Evolutionary conservation across 192 early-diverging fungal species (phyloP), one percentile per base, ranked within the genome.

Genomic region (Umbelopsis sp.): DNA sequence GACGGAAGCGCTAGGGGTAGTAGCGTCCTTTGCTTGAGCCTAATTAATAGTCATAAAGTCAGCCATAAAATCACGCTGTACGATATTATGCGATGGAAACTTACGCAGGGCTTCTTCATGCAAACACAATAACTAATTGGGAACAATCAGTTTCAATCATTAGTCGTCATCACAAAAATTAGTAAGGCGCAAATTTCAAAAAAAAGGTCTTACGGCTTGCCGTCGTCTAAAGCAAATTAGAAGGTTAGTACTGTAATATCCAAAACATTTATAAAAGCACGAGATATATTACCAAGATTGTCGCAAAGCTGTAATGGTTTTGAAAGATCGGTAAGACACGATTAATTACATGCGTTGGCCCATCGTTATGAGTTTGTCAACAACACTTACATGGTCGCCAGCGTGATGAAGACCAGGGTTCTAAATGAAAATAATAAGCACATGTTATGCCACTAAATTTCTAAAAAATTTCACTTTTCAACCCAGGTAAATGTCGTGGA

Each of bases 361-460:
- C 37, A 6, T 41, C 37, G 10, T 1, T 27, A 22, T 44, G 5
- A 25, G 18, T 49, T 12, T 16, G 5, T 69, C 18, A 6, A 22
- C 9, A 11, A 41, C 35, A 64, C 55, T 71, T 64, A 71, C 69
- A 25, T 71, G 69, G 30, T 37, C 46, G 46, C 69, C 69, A 64
- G 69, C 69, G 20, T 71, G 69, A 44, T 71, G 69, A 58, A 71
- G 55, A 64, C 69, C 69, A 20, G 69, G 69, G 55, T 71, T 71
- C 69, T 71, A 71, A 15, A 30, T 2, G 1, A 67, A 48, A 8
- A 37, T 1, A 44, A 7, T 15, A 55, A 13, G 7, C 53, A 50
- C 16, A 50, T 50, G 45, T 13, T 20, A 45, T 66, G 1, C 41
- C 5, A 33, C 1, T 45, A 33, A 33, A 35, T 5, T 16, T 33